Evolutionary conservation across 805 yeast genomes (phyloP).

Genomic region (Kazachstania psychrophila): DNA sequence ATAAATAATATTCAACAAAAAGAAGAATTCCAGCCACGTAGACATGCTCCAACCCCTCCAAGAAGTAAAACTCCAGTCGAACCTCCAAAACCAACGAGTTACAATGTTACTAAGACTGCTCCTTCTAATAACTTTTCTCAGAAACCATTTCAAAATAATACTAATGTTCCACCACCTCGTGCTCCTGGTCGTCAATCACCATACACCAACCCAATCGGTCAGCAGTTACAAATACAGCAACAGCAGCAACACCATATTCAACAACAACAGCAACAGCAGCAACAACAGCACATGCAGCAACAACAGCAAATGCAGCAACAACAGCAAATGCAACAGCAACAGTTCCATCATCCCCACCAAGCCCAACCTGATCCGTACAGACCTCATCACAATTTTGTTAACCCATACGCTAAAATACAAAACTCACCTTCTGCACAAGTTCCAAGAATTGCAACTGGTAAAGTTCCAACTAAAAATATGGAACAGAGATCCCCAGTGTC

Average conservation of each 20-base stretch:
- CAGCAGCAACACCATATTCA: no score
- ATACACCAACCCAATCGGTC: no score
- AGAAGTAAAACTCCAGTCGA: conserved; percentile 13
- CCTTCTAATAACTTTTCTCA: no score
- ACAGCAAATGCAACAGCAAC: conserved; percentile 7
- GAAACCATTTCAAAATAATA: conserved; percentile 6
- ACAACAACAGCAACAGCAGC: conserved; percentile 9
- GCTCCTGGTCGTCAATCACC: conserved; percentile 3
- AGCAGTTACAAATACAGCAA: conserved; percentile 1
- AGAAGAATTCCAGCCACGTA: conserved; percentile 7
- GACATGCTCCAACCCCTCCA: conserved; percentile 26
- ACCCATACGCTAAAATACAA: conserved; percentile 16
- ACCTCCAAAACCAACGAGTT: no score
- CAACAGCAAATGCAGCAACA: conserved; percentile 24
- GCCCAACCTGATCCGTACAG: conserved; percentile 9
- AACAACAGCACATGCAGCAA: conserved; percentile 8
- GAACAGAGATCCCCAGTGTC: conserved; percentile 18
- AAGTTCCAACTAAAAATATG: conserved; percentile 1
- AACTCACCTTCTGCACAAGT: conserved; percentile 2
- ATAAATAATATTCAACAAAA: conserved; percentile 4
- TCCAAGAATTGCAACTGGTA: background rate
- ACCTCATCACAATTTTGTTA: conserved; percentile 20
- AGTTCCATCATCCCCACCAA: conserved; percentile 2
- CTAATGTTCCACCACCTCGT: conserved; percentile 3
- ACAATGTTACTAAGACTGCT: no score